Percentiles rank a stretch among this genome's conserved stretches.
phyloP scores from a whole-genome alignment of 2,329 filamentous ascomycete species.

The Aspergillus terreus region DNA sequence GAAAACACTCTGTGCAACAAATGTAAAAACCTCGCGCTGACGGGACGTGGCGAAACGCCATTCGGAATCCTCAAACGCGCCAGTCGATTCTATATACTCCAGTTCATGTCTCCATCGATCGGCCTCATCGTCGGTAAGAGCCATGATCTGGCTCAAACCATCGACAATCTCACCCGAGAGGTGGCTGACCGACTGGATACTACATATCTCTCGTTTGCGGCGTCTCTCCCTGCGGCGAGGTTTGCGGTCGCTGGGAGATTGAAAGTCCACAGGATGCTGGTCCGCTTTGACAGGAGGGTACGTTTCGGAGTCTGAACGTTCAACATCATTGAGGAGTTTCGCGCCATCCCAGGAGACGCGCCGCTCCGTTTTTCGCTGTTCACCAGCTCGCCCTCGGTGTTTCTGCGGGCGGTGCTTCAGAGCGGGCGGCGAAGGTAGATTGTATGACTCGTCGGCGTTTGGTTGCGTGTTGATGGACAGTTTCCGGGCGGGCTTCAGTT shows the following conservation, averaged over 20 bases:
- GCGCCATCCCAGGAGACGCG: conserved; percentile 39
- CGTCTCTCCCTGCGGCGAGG: conserved; percentile 11
- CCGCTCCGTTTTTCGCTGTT: conserved; percentile 27
- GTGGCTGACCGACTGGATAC: conserved; percentile 33
- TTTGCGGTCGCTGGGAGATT: conserved; percentile 19
- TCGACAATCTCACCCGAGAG: conserved; percentile 36
- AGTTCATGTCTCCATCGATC: conserved; percentile 37
- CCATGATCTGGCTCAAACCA: conserved; percentile 33
- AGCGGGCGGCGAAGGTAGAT: conserved; percentile 36
- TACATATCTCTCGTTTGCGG: conserved; percentile 7
- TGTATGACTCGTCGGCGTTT: conserved; percentile 22
- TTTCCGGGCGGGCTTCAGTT: conserved; percentile 29
- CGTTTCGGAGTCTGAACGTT: conserved; percentile 12
- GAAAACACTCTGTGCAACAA: conserved; percentile 43
- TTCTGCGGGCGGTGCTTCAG: conserved; percentile 39
- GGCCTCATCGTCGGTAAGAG: conserved; percentile 34
- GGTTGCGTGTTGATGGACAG: conserved; percentile 29
- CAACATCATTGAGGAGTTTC: conserved; percentile 29
- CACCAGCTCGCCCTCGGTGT: conserved; percentile 28
- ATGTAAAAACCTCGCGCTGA: conserved; percentile 37
- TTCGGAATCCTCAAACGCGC: conserved; percentile 34
- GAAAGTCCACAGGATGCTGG: conserved; percentile 12
- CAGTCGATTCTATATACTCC: conserved; percentile 31
- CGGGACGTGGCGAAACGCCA: conserved; percentile 36
- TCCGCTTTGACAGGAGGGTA: conserved; percentile 7